phyloP scores from a whole-genome alignment of 345 rosid genomes.

The Tarenaya hassleriana region DNA sequence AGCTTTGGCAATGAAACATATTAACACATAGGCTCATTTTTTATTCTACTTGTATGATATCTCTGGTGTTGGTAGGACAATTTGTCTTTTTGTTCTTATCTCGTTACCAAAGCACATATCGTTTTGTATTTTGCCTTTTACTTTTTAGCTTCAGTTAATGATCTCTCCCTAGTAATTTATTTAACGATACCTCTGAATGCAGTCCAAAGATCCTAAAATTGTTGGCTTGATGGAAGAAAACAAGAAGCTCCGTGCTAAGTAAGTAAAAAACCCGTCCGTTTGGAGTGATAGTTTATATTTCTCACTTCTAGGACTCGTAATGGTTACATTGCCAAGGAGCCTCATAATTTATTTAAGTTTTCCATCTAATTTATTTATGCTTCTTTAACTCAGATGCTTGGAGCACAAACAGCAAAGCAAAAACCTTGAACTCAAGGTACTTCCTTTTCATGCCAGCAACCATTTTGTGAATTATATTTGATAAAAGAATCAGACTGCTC shows the following conservation, averaged over 20 bases:
- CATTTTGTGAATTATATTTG: not conserved
- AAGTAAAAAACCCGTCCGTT: too few species aligned
- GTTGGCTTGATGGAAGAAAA: constrained; percentile 53
- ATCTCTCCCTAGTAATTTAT: constrained; percentile 12
- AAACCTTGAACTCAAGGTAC: constrained; percentile 62
- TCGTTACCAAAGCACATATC: too few species aligned
- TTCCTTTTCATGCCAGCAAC: constrained; percentile 1
- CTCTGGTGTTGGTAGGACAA: too few species aligned
- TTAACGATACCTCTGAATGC: constrained; percentile 22
- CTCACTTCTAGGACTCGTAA: not conserved
- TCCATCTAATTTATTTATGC: not conserved
- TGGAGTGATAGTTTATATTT: not conserved
- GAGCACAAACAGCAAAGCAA: constrained; percentile 53
- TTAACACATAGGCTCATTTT: too few species aligned
- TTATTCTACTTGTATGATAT: too few species aligned
- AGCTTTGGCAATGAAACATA: not conserved
- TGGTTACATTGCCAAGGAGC: not conserved
- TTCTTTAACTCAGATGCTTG: constrained; percentile 41
- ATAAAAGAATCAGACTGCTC: too few species aligned
- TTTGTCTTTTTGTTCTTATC: too few species aligned
- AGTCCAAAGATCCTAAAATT: constrained; percentile 30
- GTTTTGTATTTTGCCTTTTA: constrained; percentile 1
- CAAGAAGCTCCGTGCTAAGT: constrained; percentile 56
- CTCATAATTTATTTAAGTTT: not conserved
- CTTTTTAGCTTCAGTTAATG: constrained; percentile 4